Evolutionary conservation across 305 asterid species (phyloP).

Genomic region (Rubia occidens): DNA sequence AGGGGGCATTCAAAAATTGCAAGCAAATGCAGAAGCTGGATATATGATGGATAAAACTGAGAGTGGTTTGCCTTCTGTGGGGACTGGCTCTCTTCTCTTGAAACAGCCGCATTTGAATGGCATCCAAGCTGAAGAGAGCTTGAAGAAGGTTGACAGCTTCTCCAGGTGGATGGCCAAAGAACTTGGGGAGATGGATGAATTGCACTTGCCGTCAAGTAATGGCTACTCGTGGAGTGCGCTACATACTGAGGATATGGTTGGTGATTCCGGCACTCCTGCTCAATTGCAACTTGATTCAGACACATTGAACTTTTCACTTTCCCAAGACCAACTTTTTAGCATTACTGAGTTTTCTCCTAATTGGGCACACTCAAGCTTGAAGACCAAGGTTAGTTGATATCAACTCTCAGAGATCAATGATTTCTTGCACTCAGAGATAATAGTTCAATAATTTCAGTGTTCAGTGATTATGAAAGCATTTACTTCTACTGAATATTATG

Average conservation of each 20-base stretch:
- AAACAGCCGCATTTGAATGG: constrained; percentile 59
- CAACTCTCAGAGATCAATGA: not conserved
- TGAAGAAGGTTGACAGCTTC: constrained; percentile 97
- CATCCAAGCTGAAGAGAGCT: constrained; percentile 54
- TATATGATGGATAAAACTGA: constrained; percentile 34
- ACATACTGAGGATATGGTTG: constrained; percentile 57
- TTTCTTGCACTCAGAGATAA: not conserved
- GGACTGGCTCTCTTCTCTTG: constrained; percentile 37
- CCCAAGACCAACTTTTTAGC: constrained; percentile 89
- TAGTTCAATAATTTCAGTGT: not conserved
- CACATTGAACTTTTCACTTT: constrained; percentile 63
- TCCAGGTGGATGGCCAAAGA: constrained; percentile 87
- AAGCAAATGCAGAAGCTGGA: constrained; percentile 32
- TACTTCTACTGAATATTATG: not conserved
- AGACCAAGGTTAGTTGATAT: constrained; percentile 50
- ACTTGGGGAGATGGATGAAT: constrained; percentile 61
- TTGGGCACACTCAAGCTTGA: constrained; percentile 64
- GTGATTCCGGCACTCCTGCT: constrained; percentile 46
- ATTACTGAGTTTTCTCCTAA: constrained; percentile 72
- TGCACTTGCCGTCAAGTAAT: constrained; percentile 51
- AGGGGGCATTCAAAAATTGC: constrained; percentile 33
- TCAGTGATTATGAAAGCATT: not conserved
- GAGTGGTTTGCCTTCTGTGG: constrained; percentile 32
- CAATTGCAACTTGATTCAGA: constrained; percentile 57
- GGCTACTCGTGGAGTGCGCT: constrained; percentile 65